Evolutionary conservation across 768 basidiomycete species (phyloP).

Genomic region (Gloeopeniophorella convolvens): DNA sequence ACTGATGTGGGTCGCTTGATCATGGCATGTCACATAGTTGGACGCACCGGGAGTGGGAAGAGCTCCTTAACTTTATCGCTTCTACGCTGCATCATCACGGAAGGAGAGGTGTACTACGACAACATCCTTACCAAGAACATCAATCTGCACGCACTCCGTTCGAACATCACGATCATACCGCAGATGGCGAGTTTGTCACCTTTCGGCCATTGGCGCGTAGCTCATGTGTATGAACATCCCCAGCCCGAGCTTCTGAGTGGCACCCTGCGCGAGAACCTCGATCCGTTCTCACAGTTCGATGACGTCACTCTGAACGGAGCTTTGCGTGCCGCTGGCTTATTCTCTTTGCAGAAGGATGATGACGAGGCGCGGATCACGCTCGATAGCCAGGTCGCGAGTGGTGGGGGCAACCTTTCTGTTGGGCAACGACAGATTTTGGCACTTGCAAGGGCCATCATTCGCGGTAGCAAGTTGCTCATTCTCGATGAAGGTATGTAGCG

Average conservation of each 20-base stretch:
- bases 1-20: not conserved
- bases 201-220: too few species aligned
- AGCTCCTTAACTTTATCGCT: slow-evolving; percentile 47
- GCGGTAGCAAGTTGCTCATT: slow-evolving; percentile 50
- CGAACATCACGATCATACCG: slow-evolving; percentile 54
- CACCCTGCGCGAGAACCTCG: slow-evolving; percentile 51
- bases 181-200: slow-evolving; percentile 48
- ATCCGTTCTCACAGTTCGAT: slow-evolving; percentile 51
- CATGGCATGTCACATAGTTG: slow-evolving; percentile 35
- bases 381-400: slow-evolving; percentile 39
- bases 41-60: slow-evolving; percentile 55
- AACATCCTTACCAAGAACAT: slow-evolving; percentile 38
- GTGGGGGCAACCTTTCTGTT: slow-evolving; percentile 43
- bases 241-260: slow-evolving; percentile 50
- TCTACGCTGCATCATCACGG: slow-evolving; percentile 47
- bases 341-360: slow-evolving; percentile 33
- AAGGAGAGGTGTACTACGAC: slow-evolving; percentile 48
- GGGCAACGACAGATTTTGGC: slow-evolving; percentile 57
- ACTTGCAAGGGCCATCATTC: slow-evolving; percentile 50
- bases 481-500: slow-evolving; percentile 43
- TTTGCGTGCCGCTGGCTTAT: slow-evolving; percentile 42
- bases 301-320: slow-evolving; percentile 46
- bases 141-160: slow-evolving; percentile 48
- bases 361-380: slow-evolving; percentile 36
- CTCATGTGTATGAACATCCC: slow-evolving; percentile 13